phyloP scores from a whole-genome alignment of 352 stramenopile genomes.

The Blastocystis hominis region DNA sequence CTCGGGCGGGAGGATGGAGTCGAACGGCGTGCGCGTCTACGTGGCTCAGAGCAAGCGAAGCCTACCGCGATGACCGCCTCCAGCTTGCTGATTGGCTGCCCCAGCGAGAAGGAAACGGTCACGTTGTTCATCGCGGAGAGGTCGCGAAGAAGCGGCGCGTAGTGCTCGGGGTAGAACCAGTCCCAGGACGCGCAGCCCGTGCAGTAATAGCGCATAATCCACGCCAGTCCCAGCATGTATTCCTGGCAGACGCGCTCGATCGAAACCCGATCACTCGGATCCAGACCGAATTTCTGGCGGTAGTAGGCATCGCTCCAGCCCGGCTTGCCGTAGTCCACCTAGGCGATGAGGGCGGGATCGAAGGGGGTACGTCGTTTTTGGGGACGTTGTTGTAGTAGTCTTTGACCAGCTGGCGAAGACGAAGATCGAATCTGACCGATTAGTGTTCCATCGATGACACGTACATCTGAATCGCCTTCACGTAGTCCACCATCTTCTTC shows the following conservation, averaged over 20 bases:
- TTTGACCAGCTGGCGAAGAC: conserved; percentile 38
- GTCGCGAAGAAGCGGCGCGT: conserved; percentile 85
- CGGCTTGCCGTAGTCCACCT: conserved; percentile 7
- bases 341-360: neutral
- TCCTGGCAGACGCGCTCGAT: conserved; percentile 47
- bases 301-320: conserved; percentile 34
- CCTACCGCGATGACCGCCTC: neutral
- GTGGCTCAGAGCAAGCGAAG: neutral
- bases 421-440: conserved; percentile 37
- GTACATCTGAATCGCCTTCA: conserved; percentile 35
- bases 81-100: conserved; percentile 16
- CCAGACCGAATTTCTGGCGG: conserved; percentile 15
- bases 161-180: conserved; percentile 99
- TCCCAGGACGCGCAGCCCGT: conserved; percentile 85
- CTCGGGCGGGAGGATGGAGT: conserved; percentile 12
- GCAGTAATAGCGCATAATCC: conserved; percentile 99
- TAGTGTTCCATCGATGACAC: neutral
- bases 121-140: conserved; percentile 62
- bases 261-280: neutral
- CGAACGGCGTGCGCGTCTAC: conserved; percentile 30
- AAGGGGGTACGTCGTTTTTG: conserved; percentile 3
- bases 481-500: neutral
- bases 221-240: conserved; percentile 94
- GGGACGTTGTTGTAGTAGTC: conserved; percentile 29
- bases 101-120: neutral